phyloP scores from a whole-genome alignment of 345 rosid species.

The Citrus unshiu region DNA sequence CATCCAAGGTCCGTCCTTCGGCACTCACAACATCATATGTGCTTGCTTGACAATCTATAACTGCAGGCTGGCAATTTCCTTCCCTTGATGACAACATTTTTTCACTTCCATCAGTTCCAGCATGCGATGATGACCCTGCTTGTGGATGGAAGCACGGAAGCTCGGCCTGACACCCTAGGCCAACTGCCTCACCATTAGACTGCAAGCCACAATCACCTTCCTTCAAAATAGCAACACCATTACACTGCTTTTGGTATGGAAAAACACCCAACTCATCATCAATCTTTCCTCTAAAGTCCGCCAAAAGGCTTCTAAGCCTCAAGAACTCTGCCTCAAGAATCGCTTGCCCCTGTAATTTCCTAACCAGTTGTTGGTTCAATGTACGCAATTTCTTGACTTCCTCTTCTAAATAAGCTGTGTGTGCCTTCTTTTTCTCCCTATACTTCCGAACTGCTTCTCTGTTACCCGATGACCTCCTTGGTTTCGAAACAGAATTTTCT shows the following conservation, averaged over 20 bases:
- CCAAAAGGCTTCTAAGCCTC: conserved; percentile 47
- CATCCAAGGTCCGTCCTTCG: conserved; percentile 14
- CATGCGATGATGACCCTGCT: conserved; percentile 18
- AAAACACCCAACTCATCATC: conserved; percentile 46
- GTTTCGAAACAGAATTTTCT: conserved; percentile 21
- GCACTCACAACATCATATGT: conserved; percentile 3
- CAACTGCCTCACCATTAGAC: conserved; percentile 8
- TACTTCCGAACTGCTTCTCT: conserved; percentile 80
- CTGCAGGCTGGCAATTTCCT: conserved; percentile 29
- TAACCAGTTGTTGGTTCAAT: conserved; percentile 44
- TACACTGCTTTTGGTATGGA: conserved; percentile 40
- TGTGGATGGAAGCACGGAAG: conserved; percentile 35
- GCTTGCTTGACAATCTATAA: conserved; percentile 25
- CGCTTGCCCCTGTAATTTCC: conserved; percentile 51
- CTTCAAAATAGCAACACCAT: conserved; percentile 18
- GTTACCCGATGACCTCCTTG: conserved; percentile 53
- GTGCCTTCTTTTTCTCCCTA: conserved; percentile 81
- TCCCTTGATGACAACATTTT: conserved; percentile 28
- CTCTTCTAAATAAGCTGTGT: conserved; percentile 64
- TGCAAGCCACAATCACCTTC: conserved; percentile 37
- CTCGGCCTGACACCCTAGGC: conserved; percentile 18
- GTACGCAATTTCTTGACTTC: conserved; percentile 52
- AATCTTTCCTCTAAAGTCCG: conserved; percentile 48
- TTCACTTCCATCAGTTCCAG: conserved; percentile 27
- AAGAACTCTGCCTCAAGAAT: conserved; percentile 48